Evolutionary conservation across 208 protist species (phyloP).

Genomic region (Leishmania mexicana): DNA sequence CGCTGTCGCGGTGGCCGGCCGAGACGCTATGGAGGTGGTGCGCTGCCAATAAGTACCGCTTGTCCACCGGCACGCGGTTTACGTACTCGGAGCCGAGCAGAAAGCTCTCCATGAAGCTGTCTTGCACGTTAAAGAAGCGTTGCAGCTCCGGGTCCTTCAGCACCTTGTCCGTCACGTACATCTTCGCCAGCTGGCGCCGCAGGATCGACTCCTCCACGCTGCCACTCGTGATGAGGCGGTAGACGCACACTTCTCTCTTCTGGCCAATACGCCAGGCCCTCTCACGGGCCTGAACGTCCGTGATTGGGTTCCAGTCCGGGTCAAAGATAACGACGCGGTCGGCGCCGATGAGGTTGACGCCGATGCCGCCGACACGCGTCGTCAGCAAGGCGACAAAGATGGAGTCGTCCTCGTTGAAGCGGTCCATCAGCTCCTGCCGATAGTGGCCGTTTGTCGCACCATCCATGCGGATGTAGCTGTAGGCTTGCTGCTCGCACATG

Average conservation of each 20-base stretch:
- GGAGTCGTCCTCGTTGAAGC: constrained; percentile 93
- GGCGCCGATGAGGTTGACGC: constrained; percentile 98
- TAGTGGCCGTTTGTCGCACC: constrained; percentile 88
- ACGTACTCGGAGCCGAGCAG: constrained; percentile 87
- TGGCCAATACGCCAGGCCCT: constrained; percentile 98
- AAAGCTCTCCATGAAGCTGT: constrained; percentile 92
- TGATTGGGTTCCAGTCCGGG: constrained; percentile 97
- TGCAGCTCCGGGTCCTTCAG: constrained; percentile 95
- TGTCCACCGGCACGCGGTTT: constrained; percentile 47
- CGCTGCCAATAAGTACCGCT: constrained; percentile 59
- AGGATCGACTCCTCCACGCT: constrained; percentile 99
- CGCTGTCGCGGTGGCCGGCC: background rate
- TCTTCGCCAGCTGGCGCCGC: constrained; percentile 95
- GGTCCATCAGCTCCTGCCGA: constrained; percentile 92
- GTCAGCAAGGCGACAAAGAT: constrained; percentile 98
- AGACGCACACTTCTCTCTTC: constrained; percentile 94
- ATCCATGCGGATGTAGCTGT: constrained; percentile 96
- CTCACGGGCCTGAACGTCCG: constrained; percentile 90
- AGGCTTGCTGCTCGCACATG: constrained; percentile 74
- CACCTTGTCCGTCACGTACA: constrained; percentile 96
- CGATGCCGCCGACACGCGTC: constrained; percentile 97
- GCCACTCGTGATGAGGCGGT: constrained; percentile 96
- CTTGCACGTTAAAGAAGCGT: constrained; percentile 92
- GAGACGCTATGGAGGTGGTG: constrained; percentile 33
- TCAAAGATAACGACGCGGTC: constrained; percentile 99